Conservation (phyloP, 2,329 filamentous ascomycete species). For the Periconia sp. region DNA sequence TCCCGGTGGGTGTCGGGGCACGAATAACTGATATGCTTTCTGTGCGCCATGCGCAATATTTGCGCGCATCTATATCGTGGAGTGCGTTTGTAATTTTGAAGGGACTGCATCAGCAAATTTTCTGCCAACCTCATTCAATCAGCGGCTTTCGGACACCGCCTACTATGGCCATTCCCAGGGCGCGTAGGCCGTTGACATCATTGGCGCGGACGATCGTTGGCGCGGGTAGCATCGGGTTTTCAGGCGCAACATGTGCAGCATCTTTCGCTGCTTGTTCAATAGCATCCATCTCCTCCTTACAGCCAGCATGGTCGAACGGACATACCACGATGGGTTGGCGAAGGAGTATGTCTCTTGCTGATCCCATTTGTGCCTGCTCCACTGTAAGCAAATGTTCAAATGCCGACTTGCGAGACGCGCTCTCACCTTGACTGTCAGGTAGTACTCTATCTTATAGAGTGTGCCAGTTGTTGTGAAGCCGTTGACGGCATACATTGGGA, state of each 20-base stretch:
- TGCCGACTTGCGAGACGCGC: neutral
- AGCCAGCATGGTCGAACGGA: slow-evolving; percentile 90
- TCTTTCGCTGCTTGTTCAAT: slow-evolving; percentile 96
- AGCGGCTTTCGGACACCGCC: slow-evolving; percentile 64
- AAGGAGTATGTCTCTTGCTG: slow-evolving; percentile 82
- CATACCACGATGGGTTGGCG: slow-evolving; percentile 95
- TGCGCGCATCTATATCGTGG: neutral
- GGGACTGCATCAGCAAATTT: neutral
- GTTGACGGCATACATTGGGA: slow-evolving; percentile 83
- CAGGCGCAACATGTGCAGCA: slow-evolving; percentile 81
- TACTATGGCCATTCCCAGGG: slow-evolving; percentile 64
- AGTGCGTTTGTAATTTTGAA: neutral
- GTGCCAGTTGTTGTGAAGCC: slow-evolving; percentile 94
- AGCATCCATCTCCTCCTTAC: slow-evolving; percentile 98
- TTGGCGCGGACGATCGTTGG: slow-evolving; percentile 77
- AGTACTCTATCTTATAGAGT: slow-evolving; percentile 98
- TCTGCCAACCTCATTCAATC: slow-evolving; percentile 58
- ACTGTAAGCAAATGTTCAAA: slow-evolving; percentile 11
- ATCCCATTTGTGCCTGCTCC: slow-evolving; percentile 80
- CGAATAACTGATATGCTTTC: neutral
- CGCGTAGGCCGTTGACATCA: slow-evolving; percentile 65
- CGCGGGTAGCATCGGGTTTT: slow-evolving; percentile 90
- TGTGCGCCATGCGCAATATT: neutral
- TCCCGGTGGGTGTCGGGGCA: too few species aligned
- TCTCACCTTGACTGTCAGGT: slow-evolving; percentile 84